Percentiles rank a stretch among this genome's conserved stretches.
phyloP scores from a whole-genome alignment of 495 filamentous ascomycete genomes.

The Letharia lupina region DNA sequence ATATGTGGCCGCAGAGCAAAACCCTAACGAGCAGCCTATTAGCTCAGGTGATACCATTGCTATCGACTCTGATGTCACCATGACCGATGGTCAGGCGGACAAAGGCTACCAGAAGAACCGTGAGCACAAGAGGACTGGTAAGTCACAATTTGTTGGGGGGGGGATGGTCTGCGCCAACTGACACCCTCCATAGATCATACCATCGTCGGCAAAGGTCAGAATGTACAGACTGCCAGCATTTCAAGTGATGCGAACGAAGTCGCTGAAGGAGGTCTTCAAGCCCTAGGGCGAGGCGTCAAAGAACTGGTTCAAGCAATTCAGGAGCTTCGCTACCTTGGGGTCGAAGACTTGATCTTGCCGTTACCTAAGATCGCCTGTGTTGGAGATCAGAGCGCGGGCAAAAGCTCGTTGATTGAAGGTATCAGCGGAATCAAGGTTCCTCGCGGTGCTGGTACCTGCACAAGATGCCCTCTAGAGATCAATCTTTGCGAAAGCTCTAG shows the following conservation, averaged over 20 bases:
- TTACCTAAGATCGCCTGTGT: constrained; percentile 71
- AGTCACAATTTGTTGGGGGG: neutral
- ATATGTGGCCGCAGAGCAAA: neutral
- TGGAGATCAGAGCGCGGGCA: constrained; percentile 75
- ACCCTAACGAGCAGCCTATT: neutral
- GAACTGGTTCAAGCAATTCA: constrained; percentile 40
- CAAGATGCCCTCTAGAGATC: constrained; percentile 69
- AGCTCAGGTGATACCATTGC: constrained; percentile 18
- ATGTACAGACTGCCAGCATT: no score
- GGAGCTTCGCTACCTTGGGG: constrained; percentile 39
- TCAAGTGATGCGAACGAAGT: no score
- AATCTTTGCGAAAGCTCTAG: constrained; percentile 46
- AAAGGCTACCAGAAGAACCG: neutral
- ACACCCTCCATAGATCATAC: no score
- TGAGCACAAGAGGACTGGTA: neutral
- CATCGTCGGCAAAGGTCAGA: no score
- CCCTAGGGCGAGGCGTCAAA: constrained; percentile 36
- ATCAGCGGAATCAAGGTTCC: constrained; percentile 73
- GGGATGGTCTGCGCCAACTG: no score
- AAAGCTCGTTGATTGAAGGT: constrained; percentile 71
- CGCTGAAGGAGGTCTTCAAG: constrained; percentile 24
- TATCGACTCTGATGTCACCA: constrained; percentile 7
- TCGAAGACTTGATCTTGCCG: constrained; percentile 48
- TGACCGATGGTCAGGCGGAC: constrained; percentile 1
- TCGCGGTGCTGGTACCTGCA: constrained; percentile 60